A percentile compares a stretch with the other conserved stretches of the same genome.
Conservation (phyloP, 73 alveolate genomes). For the Tetrahymena thermophila region DNA sequence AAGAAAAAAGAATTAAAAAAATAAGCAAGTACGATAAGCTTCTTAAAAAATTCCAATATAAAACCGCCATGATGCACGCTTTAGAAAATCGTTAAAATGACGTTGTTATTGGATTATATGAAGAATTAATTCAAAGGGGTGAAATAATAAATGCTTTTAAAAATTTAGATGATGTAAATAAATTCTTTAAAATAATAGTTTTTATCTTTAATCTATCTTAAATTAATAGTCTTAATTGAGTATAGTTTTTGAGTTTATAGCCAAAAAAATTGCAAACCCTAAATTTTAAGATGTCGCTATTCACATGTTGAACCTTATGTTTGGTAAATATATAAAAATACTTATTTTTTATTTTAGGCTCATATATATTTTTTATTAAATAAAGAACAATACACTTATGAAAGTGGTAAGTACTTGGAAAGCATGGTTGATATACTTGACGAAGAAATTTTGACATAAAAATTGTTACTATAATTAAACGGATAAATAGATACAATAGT, state of each 20-base stretch:
- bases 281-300: not conserved
- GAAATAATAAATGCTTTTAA: constrained; percentile 8
- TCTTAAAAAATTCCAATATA: constrained; percentile 8
- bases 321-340: not conserved
- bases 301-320: not conserved
- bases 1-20: not conserved
- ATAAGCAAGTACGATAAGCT: constrained; percentile 15
- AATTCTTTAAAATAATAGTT: not conserved
- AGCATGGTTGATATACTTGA: not conserved
- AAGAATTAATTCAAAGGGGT: constrained; percentile 13
- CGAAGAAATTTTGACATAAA: not conserved
- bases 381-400: not conserved
- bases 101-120: not conserved
- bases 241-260: not conserved
- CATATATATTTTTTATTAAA: not conserved
- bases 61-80: constrained; percentile 14
- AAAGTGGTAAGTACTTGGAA: not conserved
- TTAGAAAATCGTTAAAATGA: constrained; percentile 10
- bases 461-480: not conserved
- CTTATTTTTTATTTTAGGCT: not conserved
- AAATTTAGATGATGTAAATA: not conserved
- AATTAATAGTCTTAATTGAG: not conserved
- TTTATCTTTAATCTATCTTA: not conserved
- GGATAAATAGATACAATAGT: not conserved
- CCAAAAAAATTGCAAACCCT: not conserved